A percentile compares a stretch with the other conserved stretches of the same genome.
Evolutionary conservation across 768 basidiomycete species (phyloP).

Genomic region (Plicaturopsis crispa): DNA sequence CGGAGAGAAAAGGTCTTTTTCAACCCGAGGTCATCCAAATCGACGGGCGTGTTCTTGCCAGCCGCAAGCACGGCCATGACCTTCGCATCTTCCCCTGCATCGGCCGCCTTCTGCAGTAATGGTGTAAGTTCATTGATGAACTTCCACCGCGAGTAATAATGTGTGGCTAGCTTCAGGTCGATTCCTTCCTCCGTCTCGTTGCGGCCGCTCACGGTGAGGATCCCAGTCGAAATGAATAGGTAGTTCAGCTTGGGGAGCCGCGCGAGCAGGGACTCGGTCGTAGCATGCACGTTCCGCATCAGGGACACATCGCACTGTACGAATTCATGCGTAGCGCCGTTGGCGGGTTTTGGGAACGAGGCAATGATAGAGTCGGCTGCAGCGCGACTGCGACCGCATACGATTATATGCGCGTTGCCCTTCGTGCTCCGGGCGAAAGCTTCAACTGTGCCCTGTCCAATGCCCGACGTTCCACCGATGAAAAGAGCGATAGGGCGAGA

Average conservation of each 20-base stretch:
- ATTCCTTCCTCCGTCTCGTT: conserved; percentile 38
- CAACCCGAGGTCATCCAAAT: conserved; percentile 42
- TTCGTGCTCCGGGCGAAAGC: conserved; percentile 37
- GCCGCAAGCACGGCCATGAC: conserved; percentile 39
- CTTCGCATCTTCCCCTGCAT: conserved; percentile 39
- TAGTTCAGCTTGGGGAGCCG: conserved; percentile 43
- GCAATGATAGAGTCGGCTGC: conserved; percentile 41
- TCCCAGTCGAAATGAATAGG: conserved; percentile 39
- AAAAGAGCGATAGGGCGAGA: conserved; percentile 7
- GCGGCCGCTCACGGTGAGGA: conserved; percentile 28
- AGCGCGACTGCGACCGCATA: conserved; percentile 41
- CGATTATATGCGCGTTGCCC: conserved; percentile 42
- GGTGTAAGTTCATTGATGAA: conserved; percentile 41
- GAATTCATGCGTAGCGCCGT: conserved; percentile 34
- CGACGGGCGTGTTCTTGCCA: conserved; percentile 25
- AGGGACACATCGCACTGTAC: conserved; percentile 45
- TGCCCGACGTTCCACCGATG: conserved; percentile 8
- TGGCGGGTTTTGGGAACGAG: conserved; percentile 26
- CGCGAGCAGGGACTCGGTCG: conserved; percentile 19
- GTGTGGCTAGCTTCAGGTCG: conserved; percentile 34
- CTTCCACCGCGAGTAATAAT: conserved; percentile 46
- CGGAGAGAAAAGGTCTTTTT: conserved; percentile 33
- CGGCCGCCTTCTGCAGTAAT: conserved; percentile 32
- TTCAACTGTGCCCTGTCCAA: conserved; percentile 35
- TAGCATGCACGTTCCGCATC: conserved; percentile 39